Evolutionary conservation across 176 grass and related monocot genomes (phyloP).

Genomic region (Zea mays): DNA sequence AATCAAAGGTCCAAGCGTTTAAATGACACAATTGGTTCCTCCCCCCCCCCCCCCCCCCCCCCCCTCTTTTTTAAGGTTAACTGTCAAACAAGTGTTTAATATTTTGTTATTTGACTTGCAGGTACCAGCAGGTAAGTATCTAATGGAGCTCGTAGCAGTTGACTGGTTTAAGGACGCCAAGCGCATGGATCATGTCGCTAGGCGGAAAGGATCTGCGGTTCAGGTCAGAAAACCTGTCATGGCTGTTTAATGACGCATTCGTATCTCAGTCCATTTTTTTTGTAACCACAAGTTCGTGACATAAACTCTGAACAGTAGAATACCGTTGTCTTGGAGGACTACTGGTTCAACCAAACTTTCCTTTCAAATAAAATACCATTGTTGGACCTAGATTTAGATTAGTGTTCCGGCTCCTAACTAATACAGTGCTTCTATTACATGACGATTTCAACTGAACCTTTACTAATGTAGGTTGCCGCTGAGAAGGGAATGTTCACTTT

Average conservation of each 20-base stretch:
- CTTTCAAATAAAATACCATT: not conserved
- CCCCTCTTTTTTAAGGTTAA: constrained; percentile 23
- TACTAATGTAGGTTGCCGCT: constrained; percentile 66
- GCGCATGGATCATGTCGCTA: constrained; percentile 91
- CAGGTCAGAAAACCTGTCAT: constrained; percentile 52
- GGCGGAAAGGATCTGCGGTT: constrained; percentile 59
- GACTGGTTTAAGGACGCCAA: constrained; percentile 82
- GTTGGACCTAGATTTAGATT: not conserved
- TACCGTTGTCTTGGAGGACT: not conserved
- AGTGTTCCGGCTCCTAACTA: not conserved
- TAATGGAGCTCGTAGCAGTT: constrained; percentile 76
- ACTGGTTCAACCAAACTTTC: constrained; percentile 11
- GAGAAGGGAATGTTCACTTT: constrained; percentile 92
- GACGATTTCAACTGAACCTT: constrained; percentile 27
- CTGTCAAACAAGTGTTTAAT: constrained; percentile 29
- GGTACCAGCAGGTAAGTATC: constrained; percentile 79
- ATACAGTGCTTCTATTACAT: constrained; percentile 3
- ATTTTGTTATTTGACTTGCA: constrained; percentile 42
- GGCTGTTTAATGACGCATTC: constrained; percentile 10
- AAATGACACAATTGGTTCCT: not conserved
- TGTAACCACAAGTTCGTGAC: not conserved
- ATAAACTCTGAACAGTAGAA: not conserved
- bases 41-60: no score
- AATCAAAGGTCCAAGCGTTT: constrained; percentile 72
- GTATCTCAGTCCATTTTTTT: not conserved